A percentile compares a stretch with the other conserved stretches of the same genome.
Conservation (phyloP, 352 stramenopile genomes). For the Globisporangium okanoganense region DNA sequence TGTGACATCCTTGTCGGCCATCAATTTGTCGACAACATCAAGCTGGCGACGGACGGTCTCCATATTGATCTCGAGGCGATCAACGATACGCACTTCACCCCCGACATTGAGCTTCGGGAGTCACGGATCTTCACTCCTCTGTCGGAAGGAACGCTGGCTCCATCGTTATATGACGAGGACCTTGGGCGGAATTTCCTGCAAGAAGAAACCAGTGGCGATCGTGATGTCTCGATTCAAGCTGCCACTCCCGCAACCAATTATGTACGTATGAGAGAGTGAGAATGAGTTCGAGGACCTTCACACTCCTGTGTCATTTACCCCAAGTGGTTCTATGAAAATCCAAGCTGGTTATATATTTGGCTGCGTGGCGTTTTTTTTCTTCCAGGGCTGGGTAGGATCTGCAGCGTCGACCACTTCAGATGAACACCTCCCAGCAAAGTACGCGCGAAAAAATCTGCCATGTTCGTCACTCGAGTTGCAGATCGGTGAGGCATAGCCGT, state of each 20-base stretch:
- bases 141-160: not conserved
- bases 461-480: not conserved
- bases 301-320: not conserved
- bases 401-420: not conserved
- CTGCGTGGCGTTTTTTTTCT: not conserved
- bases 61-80: conserved; percentile 55
- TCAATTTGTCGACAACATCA: conserved; percentile 65
- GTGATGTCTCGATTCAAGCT: not conserved
- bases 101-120: conserved; percentile 24
- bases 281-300: not conserved
- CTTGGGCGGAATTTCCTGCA: not conserved
- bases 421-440: not conserved
- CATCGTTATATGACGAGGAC: not conserved
- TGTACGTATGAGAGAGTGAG: not conserved
- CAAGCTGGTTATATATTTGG: not conserved
- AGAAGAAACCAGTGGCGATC: not conserved
- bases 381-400: not conserved
- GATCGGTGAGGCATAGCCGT: not conserved
- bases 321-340: not conserved
- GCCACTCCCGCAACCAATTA: not conserved
- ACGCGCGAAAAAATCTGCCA: too few species aligned
- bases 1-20: conserved; percentile 57
- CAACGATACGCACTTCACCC: conserved; percentile 40
- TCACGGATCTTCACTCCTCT: conserved; percentile 18
- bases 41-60: conserved; percentile 39